Base-by-base conservation (phyloP, 495 filamentous ascomycete genomes). In the Penicillium dipodomyicola region DNA sequence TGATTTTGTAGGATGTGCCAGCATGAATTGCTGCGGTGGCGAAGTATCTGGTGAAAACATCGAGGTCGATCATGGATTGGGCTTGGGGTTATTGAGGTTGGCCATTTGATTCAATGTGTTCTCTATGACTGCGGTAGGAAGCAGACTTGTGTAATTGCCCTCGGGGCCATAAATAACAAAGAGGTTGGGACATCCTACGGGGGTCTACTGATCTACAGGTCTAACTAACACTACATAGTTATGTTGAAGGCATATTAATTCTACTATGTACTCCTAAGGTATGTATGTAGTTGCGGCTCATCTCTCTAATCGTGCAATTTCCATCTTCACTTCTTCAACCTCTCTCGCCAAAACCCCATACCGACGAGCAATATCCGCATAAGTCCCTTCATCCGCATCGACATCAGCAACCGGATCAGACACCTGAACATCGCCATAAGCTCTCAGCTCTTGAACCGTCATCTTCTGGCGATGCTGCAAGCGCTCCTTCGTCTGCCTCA, bases 341-440 rank as follows among this genome's bases (percentile, higher is more conserved):
- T 85, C 78, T 53, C 65, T 71, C 4, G 72, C 71, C 66, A 87
- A 77, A 41, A 77, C 74, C 1, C 77, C 69, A 71, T 83, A 87
- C n/a, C 80, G 79, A 58, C 80, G 76, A 9, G 81, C 81, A 72
- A 86, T 84, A 71, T 87, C 83, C 45, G 67, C 69, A 65, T 75
- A 74, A 63, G 74, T 78, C 19, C 49, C 69, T 43, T 30, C 59
- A 48, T 45, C 56, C 32, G 25, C 65, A 59, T 19, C 56, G 54
- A 12, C 58, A 54, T 55, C 46, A 33, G 29, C 23, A 30, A 20
- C 44, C 52, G 15, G 32, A 5, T 37, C 67, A 2, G 20, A 52
- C 1, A 32, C 45, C 35, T 69, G 73, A n/a, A 60, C 65, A 40
- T 71, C 77, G 4, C 81, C 81, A 63, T 86, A 88, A 19, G 72